phyloP scores from a whole-genome alignment of 2,329 filamentous ascomycete species.

The Colletotrichum falcatum region DNA sequence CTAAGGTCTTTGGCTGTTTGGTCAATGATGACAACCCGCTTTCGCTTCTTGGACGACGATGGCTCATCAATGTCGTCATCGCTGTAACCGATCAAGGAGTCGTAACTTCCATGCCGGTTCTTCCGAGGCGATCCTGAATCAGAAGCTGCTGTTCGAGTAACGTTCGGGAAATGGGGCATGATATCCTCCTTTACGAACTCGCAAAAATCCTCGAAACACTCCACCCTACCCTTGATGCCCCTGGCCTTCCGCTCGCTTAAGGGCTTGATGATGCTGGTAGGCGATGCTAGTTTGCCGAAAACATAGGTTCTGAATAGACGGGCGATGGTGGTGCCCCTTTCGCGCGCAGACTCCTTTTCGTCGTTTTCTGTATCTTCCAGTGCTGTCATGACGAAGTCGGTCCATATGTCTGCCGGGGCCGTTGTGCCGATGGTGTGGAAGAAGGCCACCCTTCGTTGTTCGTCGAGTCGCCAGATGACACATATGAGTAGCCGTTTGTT shows the following conservation, averaged over 20 bases:
- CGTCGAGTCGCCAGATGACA: conserved; percentile 45
- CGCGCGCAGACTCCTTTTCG: background rate
- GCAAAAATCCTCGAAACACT: conserved; percentile 48
- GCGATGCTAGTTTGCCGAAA: conserved; percentile 3
- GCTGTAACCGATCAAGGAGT: conserved; percentile 18
- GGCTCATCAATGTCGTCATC: conserved; percentile 42
- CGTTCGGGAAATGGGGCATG: conserved; percentile 28
- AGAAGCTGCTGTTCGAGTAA: background rate
- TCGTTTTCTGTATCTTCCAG: conserved; percentile 27
- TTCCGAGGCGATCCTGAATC: background rate
- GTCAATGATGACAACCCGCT: conserved; percentile 61
- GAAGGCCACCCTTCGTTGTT: conserved; percentile 42
- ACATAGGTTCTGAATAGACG: conserved; percentile 37
- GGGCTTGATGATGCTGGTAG: conserved; percentile 23
- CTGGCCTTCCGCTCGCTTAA: conserved; percentile 43
- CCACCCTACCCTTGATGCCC: conserved; percentile 44
- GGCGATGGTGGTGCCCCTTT: conserved; percentile 10
- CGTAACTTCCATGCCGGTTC: conserved; percentile 1
- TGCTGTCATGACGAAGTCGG: conserved; percentile 43
- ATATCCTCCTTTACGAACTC: conserved; percentile 44
- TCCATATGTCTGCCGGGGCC: conserved; percentile 46
- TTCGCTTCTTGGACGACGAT: conserved; percentile 58
- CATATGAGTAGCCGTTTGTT: conserved; percentile 47
- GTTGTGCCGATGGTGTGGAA: conserved; percentile 43
- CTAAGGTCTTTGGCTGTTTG: conserved; percentile 65